Base-by-base conservation (phyloP, 2,329 filamentous ascomycete species). In the Rugonectria rugulosa region DNA sequence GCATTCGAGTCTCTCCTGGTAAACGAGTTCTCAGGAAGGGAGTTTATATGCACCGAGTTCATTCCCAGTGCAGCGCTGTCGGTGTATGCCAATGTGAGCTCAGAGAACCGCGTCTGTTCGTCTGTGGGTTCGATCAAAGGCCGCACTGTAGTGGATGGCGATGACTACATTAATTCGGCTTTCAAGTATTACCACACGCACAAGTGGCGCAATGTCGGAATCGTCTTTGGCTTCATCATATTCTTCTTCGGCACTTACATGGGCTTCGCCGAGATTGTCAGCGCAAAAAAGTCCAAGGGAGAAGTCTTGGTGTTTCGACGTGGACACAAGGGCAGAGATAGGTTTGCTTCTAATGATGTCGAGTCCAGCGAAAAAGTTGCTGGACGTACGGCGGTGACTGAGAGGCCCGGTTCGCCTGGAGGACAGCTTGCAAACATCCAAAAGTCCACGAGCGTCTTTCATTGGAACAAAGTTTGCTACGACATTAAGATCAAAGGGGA, bases 381-480 rank as follows among this genome's bases (percentile, higher is more conserved):
- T 21, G 61, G 59, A 6, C 53, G 49, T 0, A 21, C 40, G 14
- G 54, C 34, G 0, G 36, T 66, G 2, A 51, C 59, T 0, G 62
- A 66, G 19, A 65, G 64, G 46, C 56, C 61, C 5, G 57, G 62
- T 0, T 62, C 57, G 1, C 38, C 44, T 0, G 43, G 47, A 2
- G 53, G 41, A 3, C 48, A 56, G 0, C 21, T 24, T n/a, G 62
- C 62, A 0, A 59, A 49, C 19, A 61, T 81, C 4, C 69, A 76
- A 62, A 60, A 67, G 62, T 87, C 90, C 64, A 90, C 84, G 3
- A 88, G 88, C 34, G 84, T 92, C 49, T 94, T 94, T 76, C 88
- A 91, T 68, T 96, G 91, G 91, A 82, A 86, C 50, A 79, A 88
- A 59, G 83, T 91, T 6, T 88, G 84, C 72, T 91, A 90, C 65